A percentile compares a stretch with the other conserved stretches of the same genome.
These are phyloP conservation scores for Globisporangium radiosum DNA, from an alignment of 352 stramenopile species.

Conservation along the genomic window DNA sequence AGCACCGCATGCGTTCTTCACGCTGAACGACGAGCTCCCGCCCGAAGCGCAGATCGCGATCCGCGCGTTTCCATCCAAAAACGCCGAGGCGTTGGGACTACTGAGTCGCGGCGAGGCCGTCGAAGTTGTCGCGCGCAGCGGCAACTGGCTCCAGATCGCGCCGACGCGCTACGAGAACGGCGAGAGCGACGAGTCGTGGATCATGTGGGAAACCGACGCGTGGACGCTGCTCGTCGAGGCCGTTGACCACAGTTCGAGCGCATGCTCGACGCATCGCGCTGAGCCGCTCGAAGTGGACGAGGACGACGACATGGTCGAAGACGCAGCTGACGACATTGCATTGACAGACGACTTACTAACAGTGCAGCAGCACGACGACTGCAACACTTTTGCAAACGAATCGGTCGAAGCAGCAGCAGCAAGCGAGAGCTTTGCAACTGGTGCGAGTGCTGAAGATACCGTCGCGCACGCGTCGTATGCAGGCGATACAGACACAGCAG, in stretches of 20 bases:
- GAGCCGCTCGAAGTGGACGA: not conserved
- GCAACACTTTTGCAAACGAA: too few species aligned
- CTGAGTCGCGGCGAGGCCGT: conserved; percentile 50
- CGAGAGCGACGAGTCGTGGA: conserved; percentile 32
- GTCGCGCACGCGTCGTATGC: not conserved
- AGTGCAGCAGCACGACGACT: too few species aligned
- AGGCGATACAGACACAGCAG: not conserved
- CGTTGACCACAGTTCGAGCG: conserved; percentile 15
- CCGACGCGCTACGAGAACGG: conserved; percentile 1
- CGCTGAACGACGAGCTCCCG: conserved; percentile 45
- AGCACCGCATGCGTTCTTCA: conserved; percentile 48
- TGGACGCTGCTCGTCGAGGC: conserved; percentile 43
- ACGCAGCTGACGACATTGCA: not conserved
- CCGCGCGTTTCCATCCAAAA: conserved; percentile 49
- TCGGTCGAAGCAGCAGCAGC: not conserved
- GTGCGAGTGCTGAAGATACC: not conserved
- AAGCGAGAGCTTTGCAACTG: not conserved
- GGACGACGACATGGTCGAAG: not conserved
- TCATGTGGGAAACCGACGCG: conserved; percentile 58
- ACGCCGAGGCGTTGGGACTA: conserved; percentile 45
- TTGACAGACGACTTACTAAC: not conserved
- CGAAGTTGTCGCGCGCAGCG: conserved; percentile 37
- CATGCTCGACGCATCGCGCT: conserved; percentile 10
- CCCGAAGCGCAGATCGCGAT: conserved; percentile 62
- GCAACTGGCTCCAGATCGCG: conserved; percentile 50